These are phyloP conservation scores for Emergomyces pasteurianus DNA, from an alignment of 2,329 filamentous ascomycete genomes.

Conservation along the genomic window DNA sequence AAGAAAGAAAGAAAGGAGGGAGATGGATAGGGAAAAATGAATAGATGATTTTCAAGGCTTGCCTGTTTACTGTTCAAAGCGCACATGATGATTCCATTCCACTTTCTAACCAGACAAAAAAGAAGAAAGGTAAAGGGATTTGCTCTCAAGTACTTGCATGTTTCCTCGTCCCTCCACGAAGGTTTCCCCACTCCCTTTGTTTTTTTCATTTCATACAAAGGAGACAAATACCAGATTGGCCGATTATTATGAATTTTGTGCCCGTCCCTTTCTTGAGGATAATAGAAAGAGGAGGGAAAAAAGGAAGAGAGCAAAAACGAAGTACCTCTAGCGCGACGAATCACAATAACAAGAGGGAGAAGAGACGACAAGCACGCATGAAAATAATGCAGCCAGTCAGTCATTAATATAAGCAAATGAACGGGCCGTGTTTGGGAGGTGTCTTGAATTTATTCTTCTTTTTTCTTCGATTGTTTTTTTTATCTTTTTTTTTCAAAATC, in stretches of 20 bases:
- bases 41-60: background rate
- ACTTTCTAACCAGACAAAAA: background rate
- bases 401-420: background rate
- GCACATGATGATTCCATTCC: background rate
- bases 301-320: constrained; percentile 1
- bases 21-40: background rate
- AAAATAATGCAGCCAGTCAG: background rate
- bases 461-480: background rate
- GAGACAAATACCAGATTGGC: background rate
- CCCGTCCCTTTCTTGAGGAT: background rate
- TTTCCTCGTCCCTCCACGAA: background rate
- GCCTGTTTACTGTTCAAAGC: background rate
- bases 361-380: background rate
- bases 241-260: background rate
- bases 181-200: background rate
- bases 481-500: constrained; percentile 8
- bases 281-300: constrained; percentile 1
- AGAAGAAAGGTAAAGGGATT: background rate
- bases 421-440: background rate
- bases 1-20: background rate
- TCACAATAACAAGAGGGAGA: background rate
- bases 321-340: background rate
- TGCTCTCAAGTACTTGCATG: background rate
- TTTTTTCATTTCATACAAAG: background rate
- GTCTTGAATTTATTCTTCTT: background rate